Percentiles rank a stretch among this genome's conserved stretches.
phyloP scores from a whole-genome alignment of 352 stramenopile species.

The Ophiocytium majus region DNA sequence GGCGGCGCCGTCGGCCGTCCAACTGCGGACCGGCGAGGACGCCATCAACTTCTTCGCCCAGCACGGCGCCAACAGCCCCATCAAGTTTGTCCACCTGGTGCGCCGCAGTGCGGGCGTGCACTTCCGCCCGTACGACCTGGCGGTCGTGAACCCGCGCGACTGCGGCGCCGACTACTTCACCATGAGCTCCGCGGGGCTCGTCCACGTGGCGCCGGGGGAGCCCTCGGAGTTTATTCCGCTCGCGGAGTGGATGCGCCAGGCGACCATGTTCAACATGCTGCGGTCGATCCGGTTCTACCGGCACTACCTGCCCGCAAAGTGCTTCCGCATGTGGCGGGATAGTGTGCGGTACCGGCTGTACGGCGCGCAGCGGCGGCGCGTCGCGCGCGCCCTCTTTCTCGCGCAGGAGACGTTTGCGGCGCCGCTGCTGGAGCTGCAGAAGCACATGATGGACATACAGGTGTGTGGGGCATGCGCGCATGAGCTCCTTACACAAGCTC shows the following conservation, averaged over 20 bases:
- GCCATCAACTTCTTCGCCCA: slow-evolving; percentile 88
- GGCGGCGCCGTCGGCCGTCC: no score
- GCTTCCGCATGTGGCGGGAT: slow-evolving; percentile 77
- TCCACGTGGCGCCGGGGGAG: slow-evolving; percentile 61
- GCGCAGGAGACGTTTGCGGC: slow-evolving; percentile 81
- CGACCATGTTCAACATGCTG: slow-evolving; percentile 89
- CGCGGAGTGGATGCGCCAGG: slow-evolving; percentile 87
- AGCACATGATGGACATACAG: slow-evolving; percentile 62
- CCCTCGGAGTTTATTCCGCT: slow-evolving; percentile 86
- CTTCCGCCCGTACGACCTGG: slow-evolving; percentile 85
- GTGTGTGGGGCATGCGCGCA: no score
- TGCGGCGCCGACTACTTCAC: slow-evolving; percentile 80
- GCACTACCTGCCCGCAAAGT: slow-evolving; percentile 85
- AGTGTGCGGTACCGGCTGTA: slow-evolving; percentile 84
- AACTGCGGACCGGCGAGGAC: no score
- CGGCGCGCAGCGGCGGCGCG: slow-evolving; percentile 75
- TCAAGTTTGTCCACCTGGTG: slow-evolving; percentile 91
- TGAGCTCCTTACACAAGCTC: no score
- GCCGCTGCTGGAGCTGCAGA: slow-evolving; percentile 77
- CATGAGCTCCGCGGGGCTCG: slow-evolving; percentile 71
- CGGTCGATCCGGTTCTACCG: slow-evolving; percentile 87
- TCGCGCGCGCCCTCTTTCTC: slow-evolving; percentile 76
- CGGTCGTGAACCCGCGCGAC: slow-evolving; percentile 75
- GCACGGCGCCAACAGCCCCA: slow-evolving; percentile 78
- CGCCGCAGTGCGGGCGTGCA: slow-evolving; percentile 65